These are phyloP conservation scores for Chenopodium formosanum DNA, from an alignment of 148 eudicot genomes.

Conservation along the genomic window DNA sequence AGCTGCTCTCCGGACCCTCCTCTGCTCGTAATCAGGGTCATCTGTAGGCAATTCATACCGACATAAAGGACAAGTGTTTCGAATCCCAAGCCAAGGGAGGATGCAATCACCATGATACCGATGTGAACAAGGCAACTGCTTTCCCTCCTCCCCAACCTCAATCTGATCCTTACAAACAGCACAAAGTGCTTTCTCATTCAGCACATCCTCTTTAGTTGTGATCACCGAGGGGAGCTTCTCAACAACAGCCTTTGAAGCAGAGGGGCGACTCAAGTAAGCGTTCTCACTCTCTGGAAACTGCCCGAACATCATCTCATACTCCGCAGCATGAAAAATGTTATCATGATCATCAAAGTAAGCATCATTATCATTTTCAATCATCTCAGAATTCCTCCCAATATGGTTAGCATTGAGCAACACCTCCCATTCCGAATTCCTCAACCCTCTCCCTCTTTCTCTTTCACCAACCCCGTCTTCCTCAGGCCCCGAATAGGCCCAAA, in stretches of 20 bases:
- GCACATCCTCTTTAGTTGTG: constrained; percentile 41
- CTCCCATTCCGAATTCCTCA: constrained; percentile 46
- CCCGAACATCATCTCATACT: constrained; percentile 59
- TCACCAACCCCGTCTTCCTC: constrained; percentile 35
- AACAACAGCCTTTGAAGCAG: constrained; percentile 49
- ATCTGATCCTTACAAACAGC: constrained; percentile 74
- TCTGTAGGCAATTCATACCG: constrained; percentile 69
- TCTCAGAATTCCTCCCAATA: constrained; percentile 26
- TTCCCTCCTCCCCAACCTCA: constrained; percentile 46
- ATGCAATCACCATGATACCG: constrained; percentile 69
- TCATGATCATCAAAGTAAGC: constrained; percentile 34
- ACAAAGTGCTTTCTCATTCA: constrained; percentile 41
- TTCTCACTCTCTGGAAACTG: constrained; percentile 51
- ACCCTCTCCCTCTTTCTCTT: constrained; percentile 28
- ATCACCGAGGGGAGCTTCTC: constrained; percentile 39
- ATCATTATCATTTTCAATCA: constrained; percentile 24
- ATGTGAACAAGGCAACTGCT: constrained; percentile 64
- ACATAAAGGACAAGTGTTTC: constrained; percentile 80
- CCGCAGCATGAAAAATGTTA: constrained; percentile 33
- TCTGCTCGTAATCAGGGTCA: constrained; percentile 63
- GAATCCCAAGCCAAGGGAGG: constrained; percentile 64
- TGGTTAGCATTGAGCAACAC: constrained; percentile 35
- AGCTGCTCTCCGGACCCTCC: constrained; percentile 42
- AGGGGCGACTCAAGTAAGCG: constrained; percentile 38
- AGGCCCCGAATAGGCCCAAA: constrained; percentile 25